Percentiles rank a stretch among this genome's conserved stretches.
phyloP scores from a whole-genome alignment of 2,329 filamentous ascomycete genomes.

The Ascochyta fabae region DNA sequence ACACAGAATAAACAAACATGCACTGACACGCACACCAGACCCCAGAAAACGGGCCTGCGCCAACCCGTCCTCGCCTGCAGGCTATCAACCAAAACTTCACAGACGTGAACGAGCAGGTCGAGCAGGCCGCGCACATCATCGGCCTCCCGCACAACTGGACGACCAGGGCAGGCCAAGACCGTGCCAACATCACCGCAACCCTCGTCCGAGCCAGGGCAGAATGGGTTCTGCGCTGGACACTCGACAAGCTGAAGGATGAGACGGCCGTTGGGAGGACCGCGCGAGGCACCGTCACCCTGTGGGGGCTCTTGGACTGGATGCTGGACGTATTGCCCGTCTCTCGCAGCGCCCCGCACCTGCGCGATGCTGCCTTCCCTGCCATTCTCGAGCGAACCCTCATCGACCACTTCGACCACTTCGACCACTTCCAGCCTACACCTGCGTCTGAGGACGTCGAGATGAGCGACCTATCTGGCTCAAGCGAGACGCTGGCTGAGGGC shows the following conservation, averaged over 20 bases:
- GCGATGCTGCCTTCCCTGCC: constrained; percentile 70
- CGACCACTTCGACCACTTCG: constrained; percentile 58
- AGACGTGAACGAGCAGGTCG: constrained; percentile 48
- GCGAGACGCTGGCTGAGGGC: constrained; percentile 35
- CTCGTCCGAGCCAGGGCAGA: constrained; percentile 58
- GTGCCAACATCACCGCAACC: constrained; percentile 15
- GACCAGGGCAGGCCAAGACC: constrained; percentile 16
- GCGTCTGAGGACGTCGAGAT: constrained; percentile 17
- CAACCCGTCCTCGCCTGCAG: constrained; percentile 49
- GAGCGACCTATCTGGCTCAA: constrained; percentile 35
- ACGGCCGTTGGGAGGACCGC: constrained; percentile 46
- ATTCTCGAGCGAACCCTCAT: constrained; percentile 71
- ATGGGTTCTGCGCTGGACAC: constrained; percentile 71
- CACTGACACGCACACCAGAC: constrained; percentile 7
- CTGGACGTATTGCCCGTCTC: constrained; percentile 71
- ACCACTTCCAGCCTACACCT: constrained; percentile 44
- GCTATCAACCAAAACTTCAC: constrained; percentile 49
- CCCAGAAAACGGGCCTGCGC: constrained; percentile 22
- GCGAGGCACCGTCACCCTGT: constrained; percentile 54
- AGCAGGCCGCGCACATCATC: constrained; percentile 51
- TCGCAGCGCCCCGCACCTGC: constrained; percentile 73
- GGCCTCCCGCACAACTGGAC: constrained; percentile 44
- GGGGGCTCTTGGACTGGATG: constrained; percentile 67
- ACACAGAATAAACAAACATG: too few species aligned
- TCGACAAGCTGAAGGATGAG: constrained; percentile 63